phyloP scores from a whole-genome alignment of 805 yeast species.

The Candida parachauliodes region DNA sequence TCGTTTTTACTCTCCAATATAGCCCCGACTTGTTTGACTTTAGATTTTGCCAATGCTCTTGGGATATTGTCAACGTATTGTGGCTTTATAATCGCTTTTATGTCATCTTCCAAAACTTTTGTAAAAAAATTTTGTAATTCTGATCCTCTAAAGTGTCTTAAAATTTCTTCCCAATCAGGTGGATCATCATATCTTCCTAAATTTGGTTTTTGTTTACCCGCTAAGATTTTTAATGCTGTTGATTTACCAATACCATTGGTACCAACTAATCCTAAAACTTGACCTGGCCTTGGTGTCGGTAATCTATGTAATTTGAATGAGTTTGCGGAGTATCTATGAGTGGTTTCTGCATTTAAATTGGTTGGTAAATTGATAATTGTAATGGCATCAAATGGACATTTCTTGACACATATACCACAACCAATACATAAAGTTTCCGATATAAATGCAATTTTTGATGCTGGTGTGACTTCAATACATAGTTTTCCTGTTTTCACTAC shows the following conservation, averaged over 20 bases:
- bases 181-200: slow-evolving; percentile 93
- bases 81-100: slow-evolving; percentile 97
- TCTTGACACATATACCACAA: slow-evolving; percentile 99
- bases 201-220: slow-evolving; percentile 97
- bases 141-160: slow-evolving; percentile 90
- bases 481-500: slow-evolving; percentile 96
- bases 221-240: slow-evolving; percentile 92
- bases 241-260: slow-evolving; percentile 99
- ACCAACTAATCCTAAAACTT: slow-evolving; percentile 95
- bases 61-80: slow-evolving; percentile 98
- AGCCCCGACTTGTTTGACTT: slow-evolving; percentile 80
- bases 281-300: slow-evolving; percentile 99
- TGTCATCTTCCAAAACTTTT: slow-evolving; percentile 86
- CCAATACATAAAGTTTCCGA: slow-evolving; percentile 95
- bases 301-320: slow-evolving; percentile 95
- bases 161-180: slow-evolving; percentile 95
- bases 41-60: slow-evolving; percentile 86
- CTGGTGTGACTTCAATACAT: slow-evolving; percentile 94
- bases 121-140: slow-evolving; percentile 96
- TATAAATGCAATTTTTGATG: slow-evolving; percentile 88
- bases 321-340: slow-evolving; percentile 97
- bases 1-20: slow-evolving; percentile 74
- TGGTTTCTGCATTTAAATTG: slow-evolving; percentile 84
- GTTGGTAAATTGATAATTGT: slow-evolving; percentile 95
- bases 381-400: slow-evolving; percentile 97